phyloP scores from a whole-genome alignment of 2,329 filamentous ascomycete genomes.

The Penicillium aurantiogriseum region DNA sequence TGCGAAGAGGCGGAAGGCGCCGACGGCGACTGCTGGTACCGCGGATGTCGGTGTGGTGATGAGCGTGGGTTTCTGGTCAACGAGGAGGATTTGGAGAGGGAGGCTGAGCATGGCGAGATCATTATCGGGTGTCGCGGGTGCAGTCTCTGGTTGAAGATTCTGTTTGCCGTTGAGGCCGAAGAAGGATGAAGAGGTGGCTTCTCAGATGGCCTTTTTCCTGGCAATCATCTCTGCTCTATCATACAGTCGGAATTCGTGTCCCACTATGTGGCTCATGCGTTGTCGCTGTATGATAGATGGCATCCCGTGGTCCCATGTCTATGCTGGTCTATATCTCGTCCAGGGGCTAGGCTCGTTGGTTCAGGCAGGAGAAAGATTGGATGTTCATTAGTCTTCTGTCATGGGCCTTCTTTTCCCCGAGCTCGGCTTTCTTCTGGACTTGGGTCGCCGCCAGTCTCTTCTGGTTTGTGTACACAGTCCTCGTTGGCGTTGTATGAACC shows the following conservation, averaged over 20 bases:
- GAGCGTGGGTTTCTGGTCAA: constrained; percentile 54
- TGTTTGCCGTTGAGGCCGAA: constrained; percentile 51
- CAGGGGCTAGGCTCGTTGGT: not conserved
- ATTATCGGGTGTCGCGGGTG: constrained; percentile 61
- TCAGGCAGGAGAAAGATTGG: no score
- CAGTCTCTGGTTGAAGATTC: constrained; percentile 62
- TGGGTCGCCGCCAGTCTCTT: not conserved
- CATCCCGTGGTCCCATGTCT: not conserved
- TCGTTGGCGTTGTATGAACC: not conserved
- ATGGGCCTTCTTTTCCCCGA: not conserved
- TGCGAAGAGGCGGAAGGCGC: constrained; percentile 38
- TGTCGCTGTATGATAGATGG: not conserved
- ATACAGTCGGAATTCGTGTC: not conserved
- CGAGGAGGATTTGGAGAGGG: constrained; percentile 54
- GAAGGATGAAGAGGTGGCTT: constrained; percentile 13
- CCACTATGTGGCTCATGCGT: not conserved
- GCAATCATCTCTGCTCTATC: not conserved
- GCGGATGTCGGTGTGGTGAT: constrained; percentile 59
- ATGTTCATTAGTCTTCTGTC: not conserved
- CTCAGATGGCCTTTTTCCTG: not conserved
- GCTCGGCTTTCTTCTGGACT: not conserved
- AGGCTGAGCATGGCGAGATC: constrained; percentile 55
- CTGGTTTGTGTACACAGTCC: not conserved
- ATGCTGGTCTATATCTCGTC: not conserved
- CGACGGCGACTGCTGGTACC: constrained; percentile 53